These are phyloP conservation scores for Fusarium hainanense DNA, from an alignment of 2,329 filamentous ascomycete species.

Conservation along the genomic window DNA sequence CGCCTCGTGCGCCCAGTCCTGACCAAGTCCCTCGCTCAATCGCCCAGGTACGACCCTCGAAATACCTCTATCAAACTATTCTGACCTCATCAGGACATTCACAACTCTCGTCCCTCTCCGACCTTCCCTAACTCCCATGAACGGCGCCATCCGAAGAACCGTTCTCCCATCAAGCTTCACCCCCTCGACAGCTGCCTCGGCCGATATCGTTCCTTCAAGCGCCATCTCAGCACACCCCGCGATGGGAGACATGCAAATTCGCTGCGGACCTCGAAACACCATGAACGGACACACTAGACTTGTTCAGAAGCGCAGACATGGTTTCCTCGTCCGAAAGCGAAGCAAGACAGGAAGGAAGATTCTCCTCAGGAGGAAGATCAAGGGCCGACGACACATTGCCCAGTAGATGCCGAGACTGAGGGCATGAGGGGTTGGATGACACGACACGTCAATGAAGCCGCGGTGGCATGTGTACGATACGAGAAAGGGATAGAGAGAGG, in stretches of 20 bases:
- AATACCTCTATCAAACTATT: background rate
- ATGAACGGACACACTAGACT: constrained; percentile 66
- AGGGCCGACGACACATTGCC: constrained; percentile 59
- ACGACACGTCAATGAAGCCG: constrained; percentile 5
- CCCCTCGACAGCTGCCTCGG: constrained; percentile 44
- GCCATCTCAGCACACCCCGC: constrained; percentile 65
- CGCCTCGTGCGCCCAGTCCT: constrained; percentile 48
- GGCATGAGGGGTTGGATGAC: constrained; percentile 6
- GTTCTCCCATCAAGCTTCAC: constrained; percentile 48
- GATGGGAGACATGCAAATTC: constrained; percentile 62
- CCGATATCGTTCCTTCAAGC: constrained; percentile 59
- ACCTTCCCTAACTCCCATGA: constrained; percentile 55
- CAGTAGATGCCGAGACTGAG: constrained; percentile 19
- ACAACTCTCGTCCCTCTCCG: constrained; percentile 63
- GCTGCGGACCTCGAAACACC: constrained; percentile 69
- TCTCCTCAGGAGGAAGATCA: constrained; percentile 62
- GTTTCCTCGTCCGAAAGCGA: constrained; percentile 64
- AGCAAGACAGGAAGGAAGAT: constrained; percentile 65
- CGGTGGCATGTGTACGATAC: constrained; percentile 42
- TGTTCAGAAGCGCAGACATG: constrained; percentile 68
- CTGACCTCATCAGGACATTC: constrained; percentile 54
- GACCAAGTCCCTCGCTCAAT: constrained; percentile 39
- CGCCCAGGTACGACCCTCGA: constrained; percentile 40
- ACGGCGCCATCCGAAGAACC: constrained; percentile 48
- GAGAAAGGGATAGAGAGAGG: constrained; percentile 22